phyloP scores from a whole-genome alignment of 2,329 filamentous ascomycete genomes.

The Fusarium sp. region DNA sequence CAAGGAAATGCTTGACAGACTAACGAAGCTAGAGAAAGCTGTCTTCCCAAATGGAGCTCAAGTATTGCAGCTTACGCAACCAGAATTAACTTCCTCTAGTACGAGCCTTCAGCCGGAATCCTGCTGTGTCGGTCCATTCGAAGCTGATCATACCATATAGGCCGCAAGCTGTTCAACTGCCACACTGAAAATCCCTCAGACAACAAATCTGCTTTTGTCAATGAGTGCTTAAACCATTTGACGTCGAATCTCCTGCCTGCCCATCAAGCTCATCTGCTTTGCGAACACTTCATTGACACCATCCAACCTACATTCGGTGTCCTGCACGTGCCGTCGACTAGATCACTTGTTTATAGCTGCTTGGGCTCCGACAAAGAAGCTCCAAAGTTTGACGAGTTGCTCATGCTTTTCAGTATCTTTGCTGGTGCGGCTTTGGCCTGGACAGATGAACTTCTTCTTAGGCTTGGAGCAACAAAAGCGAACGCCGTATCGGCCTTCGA shows the following conservation, averaged over 20 bases:
- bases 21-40: background rate
- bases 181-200: background rate
- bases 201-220: too few species aligned
- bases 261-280: background rate
- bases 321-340: background rate
- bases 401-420: constrained; percentile 5
- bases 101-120: too few species aligned
- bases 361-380: accelerated
- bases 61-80: background rate
- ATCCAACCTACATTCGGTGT: background rate
- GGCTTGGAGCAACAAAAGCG: background rate
- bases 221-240: background rate
- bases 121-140: too few species aligned
- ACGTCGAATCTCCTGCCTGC: background rate
- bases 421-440: background rate
- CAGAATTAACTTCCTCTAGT: background rate
- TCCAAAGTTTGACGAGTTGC: background rate
- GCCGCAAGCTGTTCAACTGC: background rate
- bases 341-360: background rate
- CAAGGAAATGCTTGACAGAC: background rate
- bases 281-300: background rate
- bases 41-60: background rate
- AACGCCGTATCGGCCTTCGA: background rate
- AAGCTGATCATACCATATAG: background rate
- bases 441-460: background rate